phyloP scores from a whole-genome alignment of 345 rosid species.

The Corchorus capsularis region DNA sequence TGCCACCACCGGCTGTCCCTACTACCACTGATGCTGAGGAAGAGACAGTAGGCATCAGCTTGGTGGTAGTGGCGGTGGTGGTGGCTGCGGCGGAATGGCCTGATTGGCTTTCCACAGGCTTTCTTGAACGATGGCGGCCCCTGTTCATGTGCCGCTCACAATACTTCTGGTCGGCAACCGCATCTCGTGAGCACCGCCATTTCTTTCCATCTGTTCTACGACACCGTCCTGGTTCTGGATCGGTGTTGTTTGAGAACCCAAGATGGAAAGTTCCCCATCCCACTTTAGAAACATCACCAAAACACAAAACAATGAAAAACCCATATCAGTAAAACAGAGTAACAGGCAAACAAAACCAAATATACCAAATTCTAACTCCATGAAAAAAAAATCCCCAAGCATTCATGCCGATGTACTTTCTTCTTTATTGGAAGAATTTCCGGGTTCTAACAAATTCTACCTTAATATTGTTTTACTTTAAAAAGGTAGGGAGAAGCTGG shows the following conservation, averaged over 20 bases:
- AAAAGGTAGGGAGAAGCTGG: background rate
- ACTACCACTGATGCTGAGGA: constrained; percentile 32
- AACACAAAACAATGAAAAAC: background rate
- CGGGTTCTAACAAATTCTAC: background rate
- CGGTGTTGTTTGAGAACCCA: constrained; percentile 77
- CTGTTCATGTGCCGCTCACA: constrained; percentile 97
- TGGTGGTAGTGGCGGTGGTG: constrained; percentile 30
- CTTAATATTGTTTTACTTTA: background rate
- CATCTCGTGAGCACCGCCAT: constrained; percentile 99
- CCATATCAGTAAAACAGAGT: background rate
- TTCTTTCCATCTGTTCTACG: constrained; percentile 99
- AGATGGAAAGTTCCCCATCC: constrained; percentile 83
- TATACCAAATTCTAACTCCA: background rate
- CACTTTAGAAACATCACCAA: constrained; percentile 37
- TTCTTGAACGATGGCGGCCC: constrained; percentile 99
- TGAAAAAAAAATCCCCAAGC: background rate
- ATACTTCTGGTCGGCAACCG: constrained; percentile 88
- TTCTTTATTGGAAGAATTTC: background rate
- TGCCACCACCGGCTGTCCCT: constrained; percentile 37
- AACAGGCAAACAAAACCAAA: background rate
- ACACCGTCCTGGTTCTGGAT: constrained; percentile 97
- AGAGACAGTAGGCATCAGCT: constrained; percentile 32
- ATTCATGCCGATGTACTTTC: background rate
- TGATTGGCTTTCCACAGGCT: constrained; percentile 99
- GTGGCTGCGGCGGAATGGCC: constrained; percentile 69